A percentile compares a stretch with the other conserved stretches of the same genome.
Conservation (phyloP, 2,329 filamentous ascomycete species). For the Penicillium italicum region DNA sequence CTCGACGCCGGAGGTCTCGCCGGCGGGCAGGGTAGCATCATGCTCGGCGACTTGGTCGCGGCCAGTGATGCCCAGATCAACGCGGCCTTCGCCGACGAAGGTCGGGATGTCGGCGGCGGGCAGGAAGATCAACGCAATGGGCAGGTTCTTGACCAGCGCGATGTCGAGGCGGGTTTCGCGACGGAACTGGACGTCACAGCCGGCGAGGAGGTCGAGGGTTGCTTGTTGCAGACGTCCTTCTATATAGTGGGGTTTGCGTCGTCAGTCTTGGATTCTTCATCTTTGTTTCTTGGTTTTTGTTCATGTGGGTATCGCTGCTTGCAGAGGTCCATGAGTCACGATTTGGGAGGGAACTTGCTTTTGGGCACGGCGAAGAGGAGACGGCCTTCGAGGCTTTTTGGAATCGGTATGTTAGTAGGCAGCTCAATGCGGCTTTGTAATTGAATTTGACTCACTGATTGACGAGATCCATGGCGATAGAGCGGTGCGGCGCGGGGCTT, state of each 20-base stretch:
- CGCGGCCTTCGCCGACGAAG: conserved; percentile 90
- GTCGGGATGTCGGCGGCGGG: conserved; percentile 96
- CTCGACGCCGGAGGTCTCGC: conserved; percentile 61
- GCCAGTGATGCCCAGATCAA: conserved; percentile 92
- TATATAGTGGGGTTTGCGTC: conserved; percentile 39
- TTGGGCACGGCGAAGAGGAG: conserved; percentile 97
- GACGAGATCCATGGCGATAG: conserved; percentile 55
- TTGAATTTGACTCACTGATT: conserved; percentile 52
- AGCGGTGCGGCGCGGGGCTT: conserved; percentile 23
- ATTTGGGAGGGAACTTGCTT: conserved; percentile 59
- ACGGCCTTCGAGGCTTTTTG: conserved; percentile 76
- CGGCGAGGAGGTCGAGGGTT: conserved; percentile 83
- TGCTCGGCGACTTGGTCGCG: conserved; percentile 90
- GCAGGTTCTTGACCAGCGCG: conserved; percentile 93
- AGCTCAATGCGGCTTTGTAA: background rate
- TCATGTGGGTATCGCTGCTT: conserved; percentile 6
- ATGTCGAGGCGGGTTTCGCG: conserved; percentile 95
- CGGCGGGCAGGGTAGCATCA: conserved; percentile 54
- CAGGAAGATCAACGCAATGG: conserved; percentile 92
- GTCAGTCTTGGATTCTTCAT: conserved; percentile 11
- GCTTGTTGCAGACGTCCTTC: conserved; percentile 91
- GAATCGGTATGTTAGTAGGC: conserved; percentile 26
- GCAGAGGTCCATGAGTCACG: conserved; percentile 20
- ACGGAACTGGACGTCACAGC: conserved; percentile 94
- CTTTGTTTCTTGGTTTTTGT: conserved; percentile 2